Evolutionary conservation across 2,329 filamentous ascomycete species (phyloP).

Genomic region (Epichloe elymi): DNA sequence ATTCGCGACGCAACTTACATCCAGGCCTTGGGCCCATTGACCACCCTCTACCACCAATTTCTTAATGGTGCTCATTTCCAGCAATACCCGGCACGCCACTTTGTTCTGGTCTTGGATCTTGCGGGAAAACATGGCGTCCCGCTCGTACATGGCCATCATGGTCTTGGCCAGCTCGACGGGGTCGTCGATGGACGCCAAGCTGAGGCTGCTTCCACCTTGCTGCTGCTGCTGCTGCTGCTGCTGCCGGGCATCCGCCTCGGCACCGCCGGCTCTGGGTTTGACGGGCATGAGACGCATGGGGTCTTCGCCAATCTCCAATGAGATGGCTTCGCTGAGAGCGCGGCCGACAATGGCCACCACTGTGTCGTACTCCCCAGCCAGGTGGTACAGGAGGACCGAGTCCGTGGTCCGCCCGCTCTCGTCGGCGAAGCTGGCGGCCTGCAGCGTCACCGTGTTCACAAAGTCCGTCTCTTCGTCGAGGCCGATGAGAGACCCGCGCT

Average conservation of each 20-base stretch:
- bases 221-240: constrained; percentile 20
- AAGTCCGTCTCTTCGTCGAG: constrained; percentile 72
- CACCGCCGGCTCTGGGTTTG: constrained; percentile 45
- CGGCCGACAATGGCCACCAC: constrained; percentile 87
- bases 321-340: constrained; percentile 77
- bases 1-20: constrained; percentile 34
- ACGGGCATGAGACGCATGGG: constrained; percentile 66
- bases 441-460: constrained; percentile 79
- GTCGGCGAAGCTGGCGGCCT: constrained; percentile 84
- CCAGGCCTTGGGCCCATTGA: constrained; percentile 44
- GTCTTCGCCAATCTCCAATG: constrained; percentile 72
- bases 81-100: constrained; percentile 40
- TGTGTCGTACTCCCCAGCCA: constrained; percentile 89
- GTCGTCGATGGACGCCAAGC: constrained; percentile 45
- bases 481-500: constrained; percentile 69
- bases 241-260: constrained; percentile 15
- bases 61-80: constrained; percentile 51
- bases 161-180: constrained; percentile 45
- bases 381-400: constrained; percentile 84
- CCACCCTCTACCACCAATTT: constrained; percentile 38
- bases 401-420: constrained; percentile 90
- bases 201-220: constrained; percentile 39
- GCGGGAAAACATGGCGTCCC: constrained; percentile 46
- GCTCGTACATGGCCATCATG: constrained; percentile 51
- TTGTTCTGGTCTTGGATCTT: constrained; percentile 44